Evolutionary conservation across 2,329 filamentous ascomycete species (phyloP).

Genomic region (Penicillium thymicola): DNA sequence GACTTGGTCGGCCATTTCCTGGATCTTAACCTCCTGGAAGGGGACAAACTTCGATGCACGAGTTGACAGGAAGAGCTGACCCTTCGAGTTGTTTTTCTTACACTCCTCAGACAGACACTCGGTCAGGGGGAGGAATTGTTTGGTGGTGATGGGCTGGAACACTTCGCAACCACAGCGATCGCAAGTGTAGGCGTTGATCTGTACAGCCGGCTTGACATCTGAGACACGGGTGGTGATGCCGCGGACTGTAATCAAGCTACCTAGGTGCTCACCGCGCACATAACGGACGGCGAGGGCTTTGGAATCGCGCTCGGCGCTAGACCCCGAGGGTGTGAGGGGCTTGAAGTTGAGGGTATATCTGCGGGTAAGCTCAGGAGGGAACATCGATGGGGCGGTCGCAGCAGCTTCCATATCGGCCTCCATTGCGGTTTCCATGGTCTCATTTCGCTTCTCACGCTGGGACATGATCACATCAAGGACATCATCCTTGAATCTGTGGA

Average conservation of each 20-base stretch:
- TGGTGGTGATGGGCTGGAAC: conserved; percentile 90
- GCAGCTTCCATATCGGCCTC: conserved; percentile 64
- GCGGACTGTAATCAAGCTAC: conserved; percentile 87
- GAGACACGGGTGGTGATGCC: conserved; percentile 94
- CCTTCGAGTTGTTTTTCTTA: conserved; percentile 83
- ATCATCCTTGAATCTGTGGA: conserved; percentile 86
- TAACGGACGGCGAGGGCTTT: conserved; percentile 86
- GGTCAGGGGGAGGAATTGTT: conserved; percentile 82
- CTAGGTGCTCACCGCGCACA: conserved; percentile 88
- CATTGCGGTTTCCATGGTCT: conserved; percentile 65
- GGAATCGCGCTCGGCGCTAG: conserved; percentile 56
- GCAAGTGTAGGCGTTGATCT: conserved; percentile 96
- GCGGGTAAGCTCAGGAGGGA: conserved; percentile 86
- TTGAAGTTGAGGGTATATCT: conserved; percentile 97
- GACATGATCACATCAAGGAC: conserved; percentile 96
- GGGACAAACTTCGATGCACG: conserved; percentile 94
- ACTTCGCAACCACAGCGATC: conserved; percentile 95
- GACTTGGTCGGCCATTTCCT: conserved; percentile 98
- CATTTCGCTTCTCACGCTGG: conserved; percentile 81
- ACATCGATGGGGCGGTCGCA: conserved; percentile 65
- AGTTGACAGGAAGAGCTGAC: conserved; percentile 90
- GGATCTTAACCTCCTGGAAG: conserved; percentile 97
- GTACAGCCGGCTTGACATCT: conserved; percentile 95
- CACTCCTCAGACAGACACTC: conserved; percentile 90
- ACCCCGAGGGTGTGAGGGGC: conserved; percentile 70